Conservation (phyloP, 345 rosid genomes). For the Sonneratia caseolaris region DNA sequence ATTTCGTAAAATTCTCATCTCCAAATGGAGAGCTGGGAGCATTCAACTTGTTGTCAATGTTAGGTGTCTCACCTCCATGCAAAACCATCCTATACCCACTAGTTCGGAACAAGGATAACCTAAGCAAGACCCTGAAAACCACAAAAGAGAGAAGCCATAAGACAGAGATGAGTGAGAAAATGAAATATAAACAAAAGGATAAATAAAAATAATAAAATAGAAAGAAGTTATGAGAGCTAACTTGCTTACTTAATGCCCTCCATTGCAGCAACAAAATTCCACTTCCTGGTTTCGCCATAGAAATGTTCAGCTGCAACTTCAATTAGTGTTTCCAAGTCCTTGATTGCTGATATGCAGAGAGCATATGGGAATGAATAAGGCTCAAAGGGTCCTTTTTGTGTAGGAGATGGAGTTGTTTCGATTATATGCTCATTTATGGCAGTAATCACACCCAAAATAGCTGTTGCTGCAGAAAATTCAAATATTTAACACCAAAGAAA, state of each 20-base stretch:
- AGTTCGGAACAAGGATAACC: conserved; percentile 59
- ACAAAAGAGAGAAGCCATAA: conserved; percentile 7
- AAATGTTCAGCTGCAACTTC: conserved; percentile 9
- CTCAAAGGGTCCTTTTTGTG: conserved; percentile 23
- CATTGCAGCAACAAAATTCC: conserved; percentile 6
- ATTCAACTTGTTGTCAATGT: conserved; percentile 35
- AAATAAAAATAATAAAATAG: not conserved
- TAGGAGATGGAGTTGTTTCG: conserved; percentile 46
- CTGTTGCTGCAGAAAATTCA: conserved; percentile 55
- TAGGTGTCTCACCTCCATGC: conserved; percentile 81
- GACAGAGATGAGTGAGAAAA: not conserved
- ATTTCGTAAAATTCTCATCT: conserved; percentile 14
- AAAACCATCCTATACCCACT: conserved; percentile 91
- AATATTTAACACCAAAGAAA: conserved; percentile 15
- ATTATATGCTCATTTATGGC: conserved; percentile 79
- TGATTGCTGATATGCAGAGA: conserved; percentile 4
- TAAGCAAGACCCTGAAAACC: conserved; percentile 48
- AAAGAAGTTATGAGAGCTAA: not conserved
- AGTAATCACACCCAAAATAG: conserved; percentile 75
- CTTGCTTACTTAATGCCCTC: conserved; percentile 43
- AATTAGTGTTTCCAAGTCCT: conserved; percentile 6
- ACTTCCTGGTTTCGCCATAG: conserved; percentile 6
- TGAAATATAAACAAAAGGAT: too few relatives aligned
- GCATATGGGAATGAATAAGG: conserved; percentile 40
- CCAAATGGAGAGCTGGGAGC: conserved; percentile 26